phyloP scores from a whole-genome alignment of 176 grass and related monocot genomes.

The Carex kokanica region DNA sequence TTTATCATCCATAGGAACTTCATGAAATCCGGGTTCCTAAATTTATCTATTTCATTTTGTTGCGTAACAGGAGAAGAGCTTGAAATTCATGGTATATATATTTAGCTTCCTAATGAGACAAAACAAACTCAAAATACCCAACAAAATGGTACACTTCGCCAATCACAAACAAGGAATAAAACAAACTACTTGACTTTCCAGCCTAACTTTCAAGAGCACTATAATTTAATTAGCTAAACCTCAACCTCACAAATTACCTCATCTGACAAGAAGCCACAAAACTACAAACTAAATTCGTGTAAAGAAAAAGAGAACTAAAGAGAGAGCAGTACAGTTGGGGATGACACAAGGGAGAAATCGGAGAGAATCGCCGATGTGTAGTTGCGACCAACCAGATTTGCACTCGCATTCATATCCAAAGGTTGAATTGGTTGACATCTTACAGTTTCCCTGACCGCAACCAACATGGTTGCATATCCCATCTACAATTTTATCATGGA shows the following conservation, averaged over 20 bases:
- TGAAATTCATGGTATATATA: neutral
- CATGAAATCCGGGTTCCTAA: neutral
- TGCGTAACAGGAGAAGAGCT: neutral
- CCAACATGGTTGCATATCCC: constrained; percentile 47
- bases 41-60: too few relatives aligned
- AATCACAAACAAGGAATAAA: neutral
- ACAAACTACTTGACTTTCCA: neutral
- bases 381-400: constrained; percentile 66
- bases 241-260: neutral
- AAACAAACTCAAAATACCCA: neutral
- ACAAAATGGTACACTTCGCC: neutral
- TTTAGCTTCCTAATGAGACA: neutral
- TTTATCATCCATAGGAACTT: neutral
- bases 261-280: constrained; percentile 14
- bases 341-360: constrained; percentile 80
- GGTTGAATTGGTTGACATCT: constrained; percentile 24
- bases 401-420: constrained; percentile 72
- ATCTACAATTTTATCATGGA: constrained; percentile 24
- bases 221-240: neutral
- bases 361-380: constrained; percentile 55
- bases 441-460: constrained; percentile 84
- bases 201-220: neutral
- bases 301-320: neutral
- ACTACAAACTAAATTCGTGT: neutral
- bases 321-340: constrained; percentile 68